Base-by-base conservation (phyloP, 2,329 filamentous ascomycete species). In the Fusarium tuaranense region DNA sequence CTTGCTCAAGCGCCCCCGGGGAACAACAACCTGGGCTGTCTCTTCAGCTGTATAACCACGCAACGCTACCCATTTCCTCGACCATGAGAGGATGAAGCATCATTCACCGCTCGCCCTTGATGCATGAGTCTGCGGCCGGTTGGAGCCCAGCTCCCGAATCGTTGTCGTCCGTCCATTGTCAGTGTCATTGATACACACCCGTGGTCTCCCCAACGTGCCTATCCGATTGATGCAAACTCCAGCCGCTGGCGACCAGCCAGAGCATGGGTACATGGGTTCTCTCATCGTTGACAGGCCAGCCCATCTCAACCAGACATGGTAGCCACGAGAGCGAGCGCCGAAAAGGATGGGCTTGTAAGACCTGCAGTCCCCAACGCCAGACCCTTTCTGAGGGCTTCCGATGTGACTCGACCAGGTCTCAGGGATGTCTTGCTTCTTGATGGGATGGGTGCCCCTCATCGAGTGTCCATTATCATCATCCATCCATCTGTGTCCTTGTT, bases 31-130 rank as follows among this genome's bases (percentile, higher is more conserved):
- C 32, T 36, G 38, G 48, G 22, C n/a, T 7, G 25, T 44, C 46
- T 20, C 22, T 55, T 60, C 51, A 67, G 59, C 60, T 70, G 60
- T 38, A 60, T 60, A 48, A 44, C 22, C 63, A 65, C 30, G 55
- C 65, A 44, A 62, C 34, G 22, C 41, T 64, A 61, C 71, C 48
- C 44, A 36, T 62, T 20, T 63, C 68, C 66, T 70, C 25, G 22
- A 60, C 58, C 67, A 67, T 68, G 66, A 71, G 59, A 74, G 64
- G 53, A 62, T 64, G 32, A 65, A 27, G 48, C 60, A 51, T 55
- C 65, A 66, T 71, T 78, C 77, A 78, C 77, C 76, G 76, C 77
- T 74, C 76, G 72, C 75, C 65, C 66, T 66, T 62, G 57, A 63
- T 76, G 72, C 74, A 76, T 68, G 62, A 76, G 69, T 68, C 71